These are phyloP conservation scores for Podospora appendiculata DNA, from an alignment of 495 filamentous ascomycete species.

Conservation along the genomic window DNA sequence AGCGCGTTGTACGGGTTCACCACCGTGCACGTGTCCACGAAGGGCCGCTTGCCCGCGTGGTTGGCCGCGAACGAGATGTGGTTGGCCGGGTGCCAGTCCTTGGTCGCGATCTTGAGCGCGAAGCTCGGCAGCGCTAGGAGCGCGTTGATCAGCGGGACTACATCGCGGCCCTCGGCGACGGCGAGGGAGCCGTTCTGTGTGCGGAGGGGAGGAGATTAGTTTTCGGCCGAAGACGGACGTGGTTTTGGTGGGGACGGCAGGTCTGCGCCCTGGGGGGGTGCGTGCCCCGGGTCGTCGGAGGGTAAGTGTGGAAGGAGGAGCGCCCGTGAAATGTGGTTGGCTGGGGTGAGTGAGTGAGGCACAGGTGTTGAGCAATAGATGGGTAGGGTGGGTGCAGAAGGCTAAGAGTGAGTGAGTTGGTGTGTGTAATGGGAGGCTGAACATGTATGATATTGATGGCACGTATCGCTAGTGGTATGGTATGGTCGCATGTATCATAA, in stretches of 20 bases:
- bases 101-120: conserved; percentile 66
- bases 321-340: background rate
- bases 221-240: background rate
- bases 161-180: conserved; percentile 61
- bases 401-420: background rate
- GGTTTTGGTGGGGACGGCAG: background rate
- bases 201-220: background rate
- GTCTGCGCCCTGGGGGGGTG: background rate
- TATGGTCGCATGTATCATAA: too few relatives aligned
- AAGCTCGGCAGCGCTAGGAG: conserved; percentile 67
- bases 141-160: conserved; percentile 63
- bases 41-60: conserved; percentile 62
- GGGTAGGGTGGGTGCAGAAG: too few relatives aligned
- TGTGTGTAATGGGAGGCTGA: background rate
- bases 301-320: background rate
- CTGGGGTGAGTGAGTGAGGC: background rate
- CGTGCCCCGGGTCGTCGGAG: background rate
- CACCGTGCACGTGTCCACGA: conserved; percentile 53
- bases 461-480: too few relatives aligned
- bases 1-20: conserved; percentile 56
- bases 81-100: conserved; percentile 77
- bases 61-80: conserved; percentile 89
- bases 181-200: conserved; percentile 77
- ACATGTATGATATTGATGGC: too few relatives aligned
- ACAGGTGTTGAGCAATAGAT: too few relatives aligned